phyloP scores from a whole-genome alignment of 208 protist genomes.

The Jaenimonas drosophilae region DNA sequence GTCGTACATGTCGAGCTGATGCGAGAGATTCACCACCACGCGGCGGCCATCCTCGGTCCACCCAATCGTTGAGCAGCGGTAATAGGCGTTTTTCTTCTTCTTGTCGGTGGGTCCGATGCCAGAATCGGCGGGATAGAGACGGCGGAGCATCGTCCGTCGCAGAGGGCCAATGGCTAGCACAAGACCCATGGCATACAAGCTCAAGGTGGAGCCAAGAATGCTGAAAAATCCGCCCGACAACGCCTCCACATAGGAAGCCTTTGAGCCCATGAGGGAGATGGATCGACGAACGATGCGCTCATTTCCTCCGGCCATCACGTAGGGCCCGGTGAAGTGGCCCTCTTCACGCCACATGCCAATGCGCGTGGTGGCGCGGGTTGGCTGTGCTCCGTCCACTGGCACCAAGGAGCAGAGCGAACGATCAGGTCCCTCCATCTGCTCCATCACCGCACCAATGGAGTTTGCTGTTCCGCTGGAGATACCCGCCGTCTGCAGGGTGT shows the following conservation, averaged over 20 bases:
- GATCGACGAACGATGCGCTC: constrained; percentile 75
- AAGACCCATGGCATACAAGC: constrained; percentile 9
- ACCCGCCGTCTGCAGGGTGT: constrained; percentile 14
- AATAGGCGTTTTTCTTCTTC: constrained; percentile 25
- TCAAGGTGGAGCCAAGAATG: constrained; percentile 13
- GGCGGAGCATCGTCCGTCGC: constrained; percentile 20
- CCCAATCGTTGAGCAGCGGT: constrained; percentile 44
- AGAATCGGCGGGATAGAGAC: constrained; percentile 17
- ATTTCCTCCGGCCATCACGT: constrained; percentile 53
- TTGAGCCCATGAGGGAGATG: constrained; percentile 51
- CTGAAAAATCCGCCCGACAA: constrained; percentile 21
- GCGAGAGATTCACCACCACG: constrained; percentile 17
- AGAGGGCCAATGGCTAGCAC: constrained; percentile 25
- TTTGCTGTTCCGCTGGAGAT: constrained; percentile 60
- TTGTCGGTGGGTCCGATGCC: constrained; percentile 33
- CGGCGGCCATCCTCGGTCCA: constrained; percentile 25
- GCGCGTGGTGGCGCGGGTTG: constrained; percentile 15
- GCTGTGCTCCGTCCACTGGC: constrained; percentile 16
- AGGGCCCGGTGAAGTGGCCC: constrained; percentile 37
- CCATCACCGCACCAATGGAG: constrained; percentile 22
- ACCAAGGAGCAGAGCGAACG: constrained; percentile 29
- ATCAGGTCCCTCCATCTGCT: constrained; percentile 19
- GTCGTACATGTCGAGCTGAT: constrained; percentile 56
- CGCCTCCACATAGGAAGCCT: constrained; percentile 47
- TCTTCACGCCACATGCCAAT: constrained; percentile 29